A percentile compares a stretch with the other conserved stretches of the same genome.
Conservation (phyloP, 441 rosid genomes). For the Syzygium syzygioides region DNA sequence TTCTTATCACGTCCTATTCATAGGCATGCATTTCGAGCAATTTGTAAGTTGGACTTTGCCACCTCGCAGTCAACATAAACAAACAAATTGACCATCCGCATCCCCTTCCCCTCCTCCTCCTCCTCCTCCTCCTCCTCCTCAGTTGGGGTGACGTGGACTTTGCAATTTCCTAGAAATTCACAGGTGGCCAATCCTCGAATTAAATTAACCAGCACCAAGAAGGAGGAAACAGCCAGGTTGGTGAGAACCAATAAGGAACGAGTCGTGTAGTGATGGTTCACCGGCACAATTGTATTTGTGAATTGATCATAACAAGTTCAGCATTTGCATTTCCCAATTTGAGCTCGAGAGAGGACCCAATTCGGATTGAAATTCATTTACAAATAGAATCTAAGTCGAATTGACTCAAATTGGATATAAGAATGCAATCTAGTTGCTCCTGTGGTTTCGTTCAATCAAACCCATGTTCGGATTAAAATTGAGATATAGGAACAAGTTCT, state of each 20-base stretch:
- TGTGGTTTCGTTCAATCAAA: background rate
- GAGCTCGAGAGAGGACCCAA: background rate
- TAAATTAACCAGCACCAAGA: background rate
- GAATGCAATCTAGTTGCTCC: accelerated
- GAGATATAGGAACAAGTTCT: background rate
- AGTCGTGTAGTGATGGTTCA: too few species aligned
- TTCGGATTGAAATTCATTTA: background rate
- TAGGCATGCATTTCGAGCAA: background rate
- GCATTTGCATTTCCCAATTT: too few species aligned
- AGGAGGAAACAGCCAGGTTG: background rate
- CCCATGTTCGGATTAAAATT: background rate
- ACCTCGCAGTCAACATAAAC: background rate
- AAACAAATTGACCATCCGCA: background rate
- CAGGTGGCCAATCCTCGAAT: background rate
- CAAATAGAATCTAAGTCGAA: background rate
- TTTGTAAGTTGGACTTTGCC: background rate
- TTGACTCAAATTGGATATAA: too few species aligned
- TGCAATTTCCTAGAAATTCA: background rate
- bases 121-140: background rate
- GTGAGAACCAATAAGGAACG: background rate
- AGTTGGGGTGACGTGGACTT: background rate
- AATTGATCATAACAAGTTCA: too few species aligned
- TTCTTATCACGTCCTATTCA: background rate
- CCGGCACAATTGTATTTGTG: background rate
- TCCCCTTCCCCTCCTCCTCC: too few species aligned